A percentile compares a stretch with the other conserved stretches of the same genome.
Conservation (phyloP, 179 eudicot genomes). For the Spergularia azorica region DNA sequence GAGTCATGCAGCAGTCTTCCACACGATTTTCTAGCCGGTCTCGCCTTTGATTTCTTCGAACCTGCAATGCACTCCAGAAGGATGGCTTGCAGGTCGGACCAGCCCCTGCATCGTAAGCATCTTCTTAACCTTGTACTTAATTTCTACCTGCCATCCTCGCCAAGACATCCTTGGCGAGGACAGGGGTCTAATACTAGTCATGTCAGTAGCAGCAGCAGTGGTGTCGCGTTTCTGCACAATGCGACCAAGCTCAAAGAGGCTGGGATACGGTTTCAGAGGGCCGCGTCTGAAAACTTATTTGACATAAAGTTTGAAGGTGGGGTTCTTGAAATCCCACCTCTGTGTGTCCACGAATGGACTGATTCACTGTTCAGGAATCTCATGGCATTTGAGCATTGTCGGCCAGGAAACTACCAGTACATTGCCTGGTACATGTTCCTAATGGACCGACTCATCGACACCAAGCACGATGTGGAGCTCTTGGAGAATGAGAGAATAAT, state of each 20-base stretch:
- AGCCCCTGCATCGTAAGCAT: slow-evolving; percentile 12
- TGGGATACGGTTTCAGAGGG: slow-evolving; percentile 7
- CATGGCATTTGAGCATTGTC: slow-evolving; percentile 16
- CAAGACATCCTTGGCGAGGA: not conserved
- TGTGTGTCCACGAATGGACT: slow-evolving; percentile 13
- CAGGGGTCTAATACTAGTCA: too few species aligned
- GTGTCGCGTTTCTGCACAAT: not conserved
- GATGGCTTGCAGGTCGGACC: not conserved
- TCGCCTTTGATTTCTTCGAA: slow-evolving; percentile 16
- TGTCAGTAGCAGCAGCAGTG: not conserved
- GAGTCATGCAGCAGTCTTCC: not conserved
- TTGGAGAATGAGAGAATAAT: slow-evolving; percentile 10
- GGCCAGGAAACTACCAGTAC: slow-evolving; percentile 4
- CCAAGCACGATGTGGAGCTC: slow-evolving; percentile 13
- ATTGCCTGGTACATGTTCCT: slow-evolving; percentile 21
- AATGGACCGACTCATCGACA: slow-evolving; percentile 19
- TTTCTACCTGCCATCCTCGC: slow-evolving; percentile 18
- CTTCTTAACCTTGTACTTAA: slow-evolving; percentile 17
- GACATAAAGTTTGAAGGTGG: slow-evolving; percentile 8
- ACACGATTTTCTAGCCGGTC: slow-evolving; percentile 9
- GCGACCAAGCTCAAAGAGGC: slow-evolving; percentile 11
- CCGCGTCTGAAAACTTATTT: not conserved
- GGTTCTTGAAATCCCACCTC: slow-evolving; percentile 17
- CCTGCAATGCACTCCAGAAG: slow-evolving; percentile 21
- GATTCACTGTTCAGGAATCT: slow-evolving; percentile 21